These are phyloP conservation scores for Populus pruinosa DNA, from an alignment of 345 rosid genomes.

Conservation along the genomic window DNA sequence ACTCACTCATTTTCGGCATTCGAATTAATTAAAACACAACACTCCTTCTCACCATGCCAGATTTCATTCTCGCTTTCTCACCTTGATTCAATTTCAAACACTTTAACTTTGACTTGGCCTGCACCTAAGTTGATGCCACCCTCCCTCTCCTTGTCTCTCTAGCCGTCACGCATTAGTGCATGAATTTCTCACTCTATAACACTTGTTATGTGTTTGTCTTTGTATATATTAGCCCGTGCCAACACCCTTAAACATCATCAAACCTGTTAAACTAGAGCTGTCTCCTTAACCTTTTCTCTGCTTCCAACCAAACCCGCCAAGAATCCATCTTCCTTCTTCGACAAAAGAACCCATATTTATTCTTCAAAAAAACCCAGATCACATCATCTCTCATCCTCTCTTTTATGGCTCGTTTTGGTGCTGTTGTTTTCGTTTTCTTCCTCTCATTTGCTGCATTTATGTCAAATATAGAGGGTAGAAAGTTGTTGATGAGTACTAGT, in stretches of 20 bases:
- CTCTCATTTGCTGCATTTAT: conserved; percentile 27
- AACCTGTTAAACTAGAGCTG: background rate
- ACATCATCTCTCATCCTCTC: background rate
- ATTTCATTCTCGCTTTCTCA: background rate
- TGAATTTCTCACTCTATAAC: background rate
- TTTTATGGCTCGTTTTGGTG: conserved; percentile 45
- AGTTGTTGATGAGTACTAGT: conserved; percentile 20
- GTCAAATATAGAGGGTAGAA: conserved; percentile 42
- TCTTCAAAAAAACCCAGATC: too few species aligned
- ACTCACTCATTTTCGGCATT: background rate
- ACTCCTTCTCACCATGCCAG: background rate
- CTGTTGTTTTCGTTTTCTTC: conserved; percentile 30
- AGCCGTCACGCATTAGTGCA: conserved; percentile 6
- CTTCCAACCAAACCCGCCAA: conserved; percentile 9
- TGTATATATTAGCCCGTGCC: background rate
- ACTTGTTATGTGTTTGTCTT: background rate
- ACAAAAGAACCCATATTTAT: conserved; percentile 13
- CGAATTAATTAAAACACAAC: background rate
- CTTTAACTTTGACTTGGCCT: conserved; percentile 22
- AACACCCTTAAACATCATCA: background rate
- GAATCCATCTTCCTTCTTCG: background rate
- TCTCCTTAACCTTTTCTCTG: background rate
- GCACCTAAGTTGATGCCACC: conserved; percentile 16
- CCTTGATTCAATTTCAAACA: background rate
- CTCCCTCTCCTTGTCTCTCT: conserved; percentile 1